Conservation (phyloP, 2,329 filamentous ascomycete genomes). For the Metarhizium sp. region DNA sequence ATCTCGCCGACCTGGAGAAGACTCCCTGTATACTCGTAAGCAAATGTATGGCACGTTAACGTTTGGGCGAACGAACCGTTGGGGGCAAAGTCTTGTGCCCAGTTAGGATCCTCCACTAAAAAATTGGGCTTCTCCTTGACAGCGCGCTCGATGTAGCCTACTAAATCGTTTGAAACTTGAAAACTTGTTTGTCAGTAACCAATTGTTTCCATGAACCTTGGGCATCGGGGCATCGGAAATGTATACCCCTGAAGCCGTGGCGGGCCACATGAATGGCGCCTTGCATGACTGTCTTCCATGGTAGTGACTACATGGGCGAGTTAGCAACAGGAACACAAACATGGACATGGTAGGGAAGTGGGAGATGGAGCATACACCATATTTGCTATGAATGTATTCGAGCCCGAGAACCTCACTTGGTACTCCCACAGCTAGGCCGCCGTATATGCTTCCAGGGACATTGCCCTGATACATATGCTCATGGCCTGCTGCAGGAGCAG, state of each 20-base stretch:
- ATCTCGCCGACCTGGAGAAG: slow-evolving; percentile 62
- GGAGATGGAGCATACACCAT: slow-evolving; percentile 40
- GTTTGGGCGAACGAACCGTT: slow-evolving; percentile 38
- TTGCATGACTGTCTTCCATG: slow-evolving; percentile 62
- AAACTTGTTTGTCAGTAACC: neutral
- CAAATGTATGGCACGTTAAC: neutral
- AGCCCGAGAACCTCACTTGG: slow-evolving; percentile 72
- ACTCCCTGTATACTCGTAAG: slow-evolving; percentile 33
- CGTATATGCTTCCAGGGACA: slow-evolving; percentile 53
- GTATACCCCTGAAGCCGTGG: slow-evolving; percentile 52
- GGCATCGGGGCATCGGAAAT: neutral
- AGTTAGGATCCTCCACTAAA: slow-evolving; percentile 63
- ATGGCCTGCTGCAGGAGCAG: slow-evolving; percentile 70
- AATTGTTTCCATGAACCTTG: neutral
- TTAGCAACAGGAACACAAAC: neutral
- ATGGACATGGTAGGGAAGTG: neutral
- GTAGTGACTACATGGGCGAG: slow-evolving; percentile 32
- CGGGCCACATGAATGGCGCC: slow-evolving; percentile 68
- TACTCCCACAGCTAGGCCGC: slow-evolving; percentile 63
- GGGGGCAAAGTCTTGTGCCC: slow-evolving; percentile 83
- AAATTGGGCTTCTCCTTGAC: slow-evolving; percentile 42
- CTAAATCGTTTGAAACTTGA: slow-evolving; percentile 59
- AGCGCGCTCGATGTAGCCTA: slow-evolving; percentile 59
- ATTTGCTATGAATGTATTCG: slow-evolving; percentile 65
- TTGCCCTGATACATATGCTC: slow-evolving; percentile 80